phyloP scores from a whole-genome alignment of 139 green algal species.

The Penium margaritaceum region DNA sequence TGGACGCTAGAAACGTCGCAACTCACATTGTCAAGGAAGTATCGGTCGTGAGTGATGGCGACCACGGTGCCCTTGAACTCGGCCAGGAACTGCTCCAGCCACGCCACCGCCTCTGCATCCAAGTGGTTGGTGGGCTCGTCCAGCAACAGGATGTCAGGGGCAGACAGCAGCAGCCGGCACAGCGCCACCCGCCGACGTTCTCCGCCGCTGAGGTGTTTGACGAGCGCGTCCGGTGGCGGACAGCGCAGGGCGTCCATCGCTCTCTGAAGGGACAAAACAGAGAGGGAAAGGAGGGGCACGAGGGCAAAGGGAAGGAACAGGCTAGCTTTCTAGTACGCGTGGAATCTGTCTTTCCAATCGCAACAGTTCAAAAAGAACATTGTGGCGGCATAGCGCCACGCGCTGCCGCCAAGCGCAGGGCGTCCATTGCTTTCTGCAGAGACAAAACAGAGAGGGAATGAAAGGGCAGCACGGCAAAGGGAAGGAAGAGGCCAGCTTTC shows the following conservation, averaged over 20 bases:
- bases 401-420: no score
- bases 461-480: no score
- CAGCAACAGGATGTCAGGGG: conserved; percentile 67
- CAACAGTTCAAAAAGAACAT: no score
- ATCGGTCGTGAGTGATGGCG: conserved; percentile 90
- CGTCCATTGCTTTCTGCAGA: no score
- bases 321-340: no score
- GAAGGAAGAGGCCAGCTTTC: no score
- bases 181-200: conserved; percentile 69
- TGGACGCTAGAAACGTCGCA: not conserved
- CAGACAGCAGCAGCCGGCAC: conserved; percentile 67
- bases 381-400: conserved; percentile 68
- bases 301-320: no score
- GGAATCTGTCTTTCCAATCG: no score
- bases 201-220: conserved; percentile 61
- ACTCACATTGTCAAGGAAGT: conserved; percentile 75
- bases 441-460: no score
- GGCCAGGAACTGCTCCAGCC: conserved; percentile 67
- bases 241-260: conserved; percentile 72
- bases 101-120: conserved; percentile 77
- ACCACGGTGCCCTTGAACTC: conserved; percentile 87
- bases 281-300: not conserved
- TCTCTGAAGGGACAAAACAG: conserved; percentile 6
- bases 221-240: conserved; percentile 56
- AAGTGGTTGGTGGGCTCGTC: conserved; percentile 95